phyloP scores from a whole-genome alignment of 2,329 filamentous ascomycete genomes.

The Pseudocercospora ulei region DNA sequence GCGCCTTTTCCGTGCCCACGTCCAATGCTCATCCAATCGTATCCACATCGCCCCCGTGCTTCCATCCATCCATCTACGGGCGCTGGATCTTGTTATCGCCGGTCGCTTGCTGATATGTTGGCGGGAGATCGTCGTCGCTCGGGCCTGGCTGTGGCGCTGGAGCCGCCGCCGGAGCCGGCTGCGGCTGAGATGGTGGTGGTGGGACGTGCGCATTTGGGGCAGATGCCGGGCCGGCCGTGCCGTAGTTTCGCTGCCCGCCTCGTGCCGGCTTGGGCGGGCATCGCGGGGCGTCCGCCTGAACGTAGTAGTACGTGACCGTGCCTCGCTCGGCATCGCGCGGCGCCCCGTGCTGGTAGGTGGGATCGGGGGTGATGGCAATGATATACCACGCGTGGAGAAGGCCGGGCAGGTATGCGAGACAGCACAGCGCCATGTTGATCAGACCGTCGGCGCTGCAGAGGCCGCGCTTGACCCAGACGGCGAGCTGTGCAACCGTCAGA shows the following conservation, averaged over 20 bases:
- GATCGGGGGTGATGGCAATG: constrained; percentile 78
- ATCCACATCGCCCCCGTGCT: constrained; percentile 1
- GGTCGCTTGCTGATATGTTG: constrained; percentile 79
- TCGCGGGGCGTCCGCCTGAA: constrained; percentile 31
- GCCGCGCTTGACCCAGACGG: constrained; percentile 94
- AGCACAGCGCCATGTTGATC: constrained; percentile 87
- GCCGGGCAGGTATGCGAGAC: constrained; percentile 56
- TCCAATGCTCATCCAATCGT: constrained; percentile 5
- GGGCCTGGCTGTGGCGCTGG: constrained; percentile 37
- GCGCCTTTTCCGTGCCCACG: no score
- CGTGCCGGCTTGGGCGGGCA: constrained; percentile 20
- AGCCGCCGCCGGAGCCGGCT: constrained; percentile 34
- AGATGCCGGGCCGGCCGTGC: constrained; percentile 36
- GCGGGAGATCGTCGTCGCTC: constrained; percentile 50
- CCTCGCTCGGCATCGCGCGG: constrained; percentile 50
- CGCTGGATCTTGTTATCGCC: constrained; percentile 78
- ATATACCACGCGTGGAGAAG: constrained; percentile 97
- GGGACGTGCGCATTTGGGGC: constrained; percentile 38
- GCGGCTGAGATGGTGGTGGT: constrained; percentile 28
- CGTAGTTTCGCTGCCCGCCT: constrained; percentile 32
- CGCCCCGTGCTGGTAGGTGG: constrained; percentile 54
- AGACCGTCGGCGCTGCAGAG: constrained; percentile 85
- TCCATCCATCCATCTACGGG: constrained; percentile 21
- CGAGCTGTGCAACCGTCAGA: no score
- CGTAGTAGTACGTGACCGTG: constrained; percentile 69